Evolutionary conservation across 1,284 basidiomycete species (phyloP), one percentile per base, ranked within the genome.

Genomic region (Spongiforma sp.): DNA sequence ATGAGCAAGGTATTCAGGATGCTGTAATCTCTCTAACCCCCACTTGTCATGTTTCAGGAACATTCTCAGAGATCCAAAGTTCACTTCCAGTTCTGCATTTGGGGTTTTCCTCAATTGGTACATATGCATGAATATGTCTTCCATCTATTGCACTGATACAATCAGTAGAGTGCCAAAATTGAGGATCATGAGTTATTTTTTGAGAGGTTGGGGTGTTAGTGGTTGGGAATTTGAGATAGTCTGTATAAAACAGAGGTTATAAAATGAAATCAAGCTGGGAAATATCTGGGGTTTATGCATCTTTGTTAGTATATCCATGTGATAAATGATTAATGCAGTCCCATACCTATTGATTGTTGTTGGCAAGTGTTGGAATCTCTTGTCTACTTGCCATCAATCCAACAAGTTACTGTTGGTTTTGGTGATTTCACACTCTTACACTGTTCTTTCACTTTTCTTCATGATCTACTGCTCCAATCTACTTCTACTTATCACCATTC

Each of bases 351-450:
- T 46, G 10, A 46, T 46, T 24, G 43, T 46, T 14, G 43, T 46
- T 14, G 43, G 21, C 24, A 24, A 58, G 28, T 55, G 56, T 30
- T 64, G 60, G 11, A 64, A 66, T 15, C 57, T 32, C n/a, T 64
- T 57, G 28, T 11, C 52, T 14, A 64, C 32, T 17, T 59, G 57
- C n/a, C 4, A 12, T 0, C 39, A 26, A 6, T 12, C 43, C n/a
- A 46, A 46, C n/a, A n/a, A n/a, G n/a, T n/a, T n/a, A n/a, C n/a
- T n/a, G n/a, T n/a, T n/a, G n/a, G n/a, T n/a, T n/a, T n/a, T n/a
- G n/a, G n/a, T n/a, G n/a, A n/a, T n/a, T n/a, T n/a, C n/a, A n/a
- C n/a, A n/a, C n/a, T n/a, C n/a, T n/a, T n/a, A n/a, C n/a, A n/a
- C n/a, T n/a, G n/a, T n/a, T n/a, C n/a, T n/a, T n/a, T n/a, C n/a